Evolutionary conservation across 345 rosid genomes (phyloP), one percentile per base, ranked within the genome.

Genomic region (Passiflora organensis): DNA sequence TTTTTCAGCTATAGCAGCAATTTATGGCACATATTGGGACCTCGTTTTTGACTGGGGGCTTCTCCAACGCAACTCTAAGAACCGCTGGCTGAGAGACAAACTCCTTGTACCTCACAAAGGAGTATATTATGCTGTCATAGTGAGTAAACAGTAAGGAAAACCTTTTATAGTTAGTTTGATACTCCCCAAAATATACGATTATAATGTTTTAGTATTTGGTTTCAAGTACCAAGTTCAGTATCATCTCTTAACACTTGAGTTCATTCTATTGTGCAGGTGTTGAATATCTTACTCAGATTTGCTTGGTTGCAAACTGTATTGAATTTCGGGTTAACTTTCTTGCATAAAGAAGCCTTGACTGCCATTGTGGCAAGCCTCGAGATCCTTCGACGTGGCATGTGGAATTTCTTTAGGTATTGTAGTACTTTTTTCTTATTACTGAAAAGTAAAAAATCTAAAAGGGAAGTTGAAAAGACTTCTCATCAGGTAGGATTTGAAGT

Each of bases 31-130:
- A 16, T 51, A 51, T n/a, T 51, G 65, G 65, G 58, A 61, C 19
- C 47, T 51, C 10, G 65, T 61, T 15, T 10, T 16, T 13, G 65
- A 61, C 18, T 61, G 65, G 65, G 65, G 51, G 11, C 57, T 61
- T 14, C 51, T 61, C 32, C 56, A 61, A 19, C 23, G 28, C 16
- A 15, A 43, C 8, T 61, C 58, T 20, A 61, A 52, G 65, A 61
- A 61, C 51, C 14, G 23, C 11, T 50, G 45, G 48, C 15, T 60
- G 16, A 42, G 65, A 61, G 65, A 61, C 57, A 61, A 42, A 34
- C 65, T 61, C 43, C 56, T 61, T 37, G 25, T 61, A 10, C 58
- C 65, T 2, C 22, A 41, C 57, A 51, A 32, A 16, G 25, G 32
- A 10, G 65, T 51, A 6, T 51, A 43, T 32, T 51, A 41, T 21